These are phyloP conservation scores for Amaranthus tricolor DNA, from an alignment of 179 eudicot genomes.

Conservation along the genomic window DNA sequence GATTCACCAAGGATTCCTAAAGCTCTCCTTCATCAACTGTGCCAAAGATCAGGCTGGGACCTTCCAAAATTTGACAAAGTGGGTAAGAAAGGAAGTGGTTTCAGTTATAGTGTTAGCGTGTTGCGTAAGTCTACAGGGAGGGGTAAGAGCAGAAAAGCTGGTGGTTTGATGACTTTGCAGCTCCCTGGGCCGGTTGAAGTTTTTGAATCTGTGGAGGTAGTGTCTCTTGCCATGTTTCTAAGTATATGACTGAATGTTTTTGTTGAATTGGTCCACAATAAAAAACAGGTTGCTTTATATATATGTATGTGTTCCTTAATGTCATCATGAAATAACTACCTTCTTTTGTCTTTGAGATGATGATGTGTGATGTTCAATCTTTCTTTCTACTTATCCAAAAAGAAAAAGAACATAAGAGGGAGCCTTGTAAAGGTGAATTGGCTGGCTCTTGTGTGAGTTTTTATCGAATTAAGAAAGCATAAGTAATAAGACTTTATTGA, in stretches of 20 bases:
- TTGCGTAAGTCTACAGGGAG: constrained; percentile 91
- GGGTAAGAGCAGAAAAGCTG: constrained; percentile 94
- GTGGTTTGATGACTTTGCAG: constrained; percentile 76
- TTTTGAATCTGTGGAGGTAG: constrained; percentile 77
- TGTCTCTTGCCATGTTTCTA: constrained; percentile 1
- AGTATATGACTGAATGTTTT: not conserved
- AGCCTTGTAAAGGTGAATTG: no score
- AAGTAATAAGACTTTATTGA: no score
- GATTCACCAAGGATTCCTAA: constrained; percentile 82
- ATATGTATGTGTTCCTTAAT: not conserved
- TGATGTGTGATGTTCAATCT: not conserved
- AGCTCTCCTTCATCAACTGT: constrained; percentile 88
- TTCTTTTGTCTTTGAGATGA: not conserved
- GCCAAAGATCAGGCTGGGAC: constrained; percentile 95
- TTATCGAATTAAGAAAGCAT: no score
- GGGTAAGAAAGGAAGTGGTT: constrained; percentile 49
- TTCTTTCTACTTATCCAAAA: not conserved
- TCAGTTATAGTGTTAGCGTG: constrained; percentile 63
- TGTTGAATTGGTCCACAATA: constrained; percentile 6
- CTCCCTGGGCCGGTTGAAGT: constrained; percentile 61
- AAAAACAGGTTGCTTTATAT: not conserved
- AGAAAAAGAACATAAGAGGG: not conserved
- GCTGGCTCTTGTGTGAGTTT: no score
- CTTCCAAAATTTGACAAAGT: constrained; percentile 80
- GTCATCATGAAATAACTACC: not conserved